These are phyloP conservation scores for Achaetomium macrosporum DNA, from an alignment of 2,329 filamentous ascomycete genomes.

Conservation along the genomic window DNA sequence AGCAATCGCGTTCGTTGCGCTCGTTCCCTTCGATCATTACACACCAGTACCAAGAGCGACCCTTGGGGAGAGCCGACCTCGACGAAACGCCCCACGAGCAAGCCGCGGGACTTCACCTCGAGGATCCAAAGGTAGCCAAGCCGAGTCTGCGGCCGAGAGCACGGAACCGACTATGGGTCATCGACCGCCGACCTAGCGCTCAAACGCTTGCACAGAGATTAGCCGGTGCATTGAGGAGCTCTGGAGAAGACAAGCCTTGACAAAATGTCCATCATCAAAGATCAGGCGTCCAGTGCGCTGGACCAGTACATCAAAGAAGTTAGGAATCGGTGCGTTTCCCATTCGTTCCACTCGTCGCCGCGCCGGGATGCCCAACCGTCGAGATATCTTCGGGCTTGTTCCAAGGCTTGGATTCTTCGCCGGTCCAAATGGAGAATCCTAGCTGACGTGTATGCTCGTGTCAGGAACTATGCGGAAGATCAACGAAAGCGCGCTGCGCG, in stretches of 20 bases:
- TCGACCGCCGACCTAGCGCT: slow-evolving; percentile 20
- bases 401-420: background rate
- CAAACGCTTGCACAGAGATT: slow-evolving; percentile 19
- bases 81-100: background rate
- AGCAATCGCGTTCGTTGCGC: background rate
- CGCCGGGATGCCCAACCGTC: background rate
- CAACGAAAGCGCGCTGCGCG: slow-evolving; percentile 49
- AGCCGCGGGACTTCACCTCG: no score
- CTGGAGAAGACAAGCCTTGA: slow-evolving; percentile 3
- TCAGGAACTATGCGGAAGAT: slow-evolving; percentile 37
- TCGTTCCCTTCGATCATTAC: background rate
- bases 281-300: slow-evolving; percentile 49
- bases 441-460: slow-evolving; percentile 6
- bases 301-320: slow-evolving; percentile 51
- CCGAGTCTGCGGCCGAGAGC: background rate
- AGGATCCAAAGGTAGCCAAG: background rate
- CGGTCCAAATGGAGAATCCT: background rate
- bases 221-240: slow-evolving; percentile 11
- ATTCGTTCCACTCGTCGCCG: background rate
- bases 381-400: background rate
- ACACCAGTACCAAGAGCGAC: background rate
- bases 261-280: slow-evolving; percentile 33
- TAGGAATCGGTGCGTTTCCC: slow-evolving; percentile 43
- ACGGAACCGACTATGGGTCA: slow-evolving; percentile 24
- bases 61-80: background rate